A percentile compares a stretch with the other conserved stretches of the same genome.
Conservation (phyloP, 768 basidiomycete species). For the Amanita subjunquillea region DNA sequence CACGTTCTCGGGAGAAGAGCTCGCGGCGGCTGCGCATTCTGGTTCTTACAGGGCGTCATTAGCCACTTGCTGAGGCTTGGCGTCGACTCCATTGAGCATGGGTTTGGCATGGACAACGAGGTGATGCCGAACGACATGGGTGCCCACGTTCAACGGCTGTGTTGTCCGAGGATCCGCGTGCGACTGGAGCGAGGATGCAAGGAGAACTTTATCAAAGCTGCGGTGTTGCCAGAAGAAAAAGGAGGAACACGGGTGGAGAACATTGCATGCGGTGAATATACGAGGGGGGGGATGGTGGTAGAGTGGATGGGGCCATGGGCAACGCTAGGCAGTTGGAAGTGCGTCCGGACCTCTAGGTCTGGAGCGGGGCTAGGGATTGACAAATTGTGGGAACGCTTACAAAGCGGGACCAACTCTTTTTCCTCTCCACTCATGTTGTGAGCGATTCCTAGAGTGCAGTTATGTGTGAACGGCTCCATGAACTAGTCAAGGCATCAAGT, state of each 20-base stretch:
- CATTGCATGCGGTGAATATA: slow-evolving; percentile 57
- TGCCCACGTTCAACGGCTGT: slow-evolving; percentile 43
- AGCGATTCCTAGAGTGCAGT: neutral
- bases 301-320: too few relatives aligned
- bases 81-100: slow-evolving; percentile 45
- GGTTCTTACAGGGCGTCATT: slow-evolving; percentile 27
- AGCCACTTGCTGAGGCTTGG: slow-evolving; percentile 24
- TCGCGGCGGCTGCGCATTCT: slow-evolving; percentile 32
- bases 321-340: slow-evolving; percentile 34
- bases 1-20: slow-evolving; percentile 36
- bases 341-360: too few relatives aligned
- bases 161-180: slow-evolving; percentile 8
- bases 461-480: slow-evolving; percentile 22
- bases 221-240: neutral
- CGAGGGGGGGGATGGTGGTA: slow-evolving; percentile 32
- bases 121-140: slow-evolving; percentile 33
- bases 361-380: too few relatives aligned
- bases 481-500: slow-evolving; percentile 60
- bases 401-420: neutral
- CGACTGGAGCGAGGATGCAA: slow-evolving; percentile 9
- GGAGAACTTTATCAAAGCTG: slow-evolving; percentile 32
- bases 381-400: neutral
- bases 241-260: slow-evolving; percentile 21
- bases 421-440: neutral
- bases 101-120: too few relatives aligned